Evolutionary conservation across 2,329 filamentous ascomycete genomes (phyloP).

Genomic region (Nemania sp.): DNA sequence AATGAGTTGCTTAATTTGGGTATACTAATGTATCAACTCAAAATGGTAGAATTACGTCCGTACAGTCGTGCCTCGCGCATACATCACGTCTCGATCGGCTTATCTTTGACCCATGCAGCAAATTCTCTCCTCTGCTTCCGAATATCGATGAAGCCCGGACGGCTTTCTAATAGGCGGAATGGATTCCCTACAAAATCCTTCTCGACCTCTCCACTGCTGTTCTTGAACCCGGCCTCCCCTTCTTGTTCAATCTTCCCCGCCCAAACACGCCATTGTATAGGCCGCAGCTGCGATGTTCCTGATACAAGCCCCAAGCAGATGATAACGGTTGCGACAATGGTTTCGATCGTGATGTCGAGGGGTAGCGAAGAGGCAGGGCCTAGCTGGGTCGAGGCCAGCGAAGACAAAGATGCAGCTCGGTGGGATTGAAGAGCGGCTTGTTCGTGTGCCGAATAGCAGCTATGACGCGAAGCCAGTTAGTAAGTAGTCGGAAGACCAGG

Average conservation of each 20-base stretch:
- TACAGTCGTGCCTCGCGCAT: neutral
- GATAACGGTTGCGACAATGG: slow-evolving; percentile 76
- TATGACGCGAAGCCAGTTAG: slow-evolving; percentile 45
- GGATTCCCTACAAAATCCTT: slow-evolving; percentile 76
- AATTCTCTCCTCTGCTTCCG: slow-evolving; percentile 80
- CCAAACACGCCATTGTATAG: slow-evolving; percentile 83
- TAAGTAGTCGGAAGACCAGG: slow-evolving; percentile 1
- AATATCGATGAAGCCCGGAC: slow-evolving; percentile 86
- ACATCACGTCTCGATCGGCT: slow-evolving; percentile 24
- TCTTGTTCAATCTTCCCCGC: slow-evolving; percentile 82
- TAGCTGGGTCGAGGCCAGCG: slow-evolving; percentile 48
- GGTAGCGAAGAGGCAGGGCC: slow-evolving; percentile 62
- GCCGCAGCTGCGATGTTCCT: slow-evolving; percentile 75
- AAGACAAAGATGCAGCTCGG: slow-evolving; percentile 50
- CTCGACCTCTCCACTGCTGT: slow-evolving; percentile 66
- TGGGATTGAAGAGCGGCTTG: slow-evolving; percentile 74
- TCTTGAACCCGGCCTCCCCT: slow-evolving; percentile 62
- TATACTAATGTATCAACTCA: no score
- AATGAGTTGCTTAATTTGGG: no score
- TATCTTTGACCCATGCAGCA: slow-evolving; percentile 67
- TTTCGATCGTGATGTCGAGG: slow-evolving; percentile 85
- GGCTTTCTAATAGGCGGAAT: slow-evolving; percentile 75
- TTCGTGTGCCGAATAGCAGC: slow-evolving; percentile 96
- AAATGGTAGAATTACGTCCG: neutral
- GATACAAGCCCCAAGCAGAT: slow-evolving; percentile 83